Evolutionary conservation across 2,329 filamentous ascomycete genomes (phyloP).

Genomic region (Diplocarpon rosae): DNA sequence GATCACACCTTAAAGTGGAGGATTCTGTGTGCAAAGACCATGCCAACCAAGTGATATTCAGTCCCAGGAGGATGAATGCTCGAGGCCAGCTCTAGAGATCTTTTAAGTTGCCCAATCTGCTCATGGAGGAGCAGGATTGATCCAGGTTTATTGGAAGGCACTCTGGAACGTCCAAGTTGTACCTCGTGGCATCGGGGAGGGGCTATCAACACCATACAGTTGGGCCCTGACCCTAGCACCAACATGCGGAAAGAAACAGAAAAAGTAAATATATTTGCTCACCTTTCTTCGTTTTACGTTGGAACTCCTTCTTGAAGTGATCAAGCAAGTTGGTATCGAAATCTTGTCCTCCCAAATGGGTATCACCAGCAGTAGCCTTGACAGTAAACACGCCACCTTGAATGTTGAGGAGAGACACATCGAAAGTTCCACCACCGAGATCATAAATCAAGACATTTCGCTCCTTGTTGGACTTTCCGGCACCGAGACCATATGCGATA

Average conservation of each 20-base stretch:
- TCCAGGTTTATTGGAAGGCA: too few relatives aligned
- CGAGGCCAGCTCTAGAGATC: too few relatives aligned
- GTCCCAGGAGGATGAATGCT: too few relatives aligned
- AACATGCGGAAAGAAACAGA: neutral
- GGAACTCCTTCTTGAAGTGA: constrained; percentile 94
- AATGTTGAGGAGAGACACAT: constrained; percentile 98
- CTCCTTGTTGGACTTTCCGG: constrained; percentile 93
- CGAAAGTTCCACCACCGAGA: constrained; percentile 99
- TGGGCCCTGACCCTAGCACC: too few relatives aligned
- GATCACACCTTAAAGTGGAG: too few relatives aligned
- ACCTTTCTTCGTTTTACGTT: constrained; percentile 62
- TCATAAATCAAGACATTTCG: constrained; percentile 99
- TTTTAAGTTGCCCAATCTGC: too few relatives aligned
- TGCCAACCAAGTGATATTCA: too few relatives aligned
- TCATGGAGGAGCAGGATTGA: too few relatives aligned
- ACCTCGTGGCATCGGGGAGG: too few relatives aligned
- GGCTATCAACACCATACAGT: too few relatives aligned
- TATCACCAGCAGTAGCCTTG: constrained; percentile 96
- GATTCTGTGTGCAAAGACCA: too few relatives aligned
- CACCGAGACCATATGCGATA: constrained; percentile 94
- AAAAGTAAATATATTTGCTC: constrained; percentile 4
- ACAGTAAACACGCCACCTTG: constrained; percentile 99
- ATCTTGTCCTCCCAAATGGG: constrained; percentile 89
- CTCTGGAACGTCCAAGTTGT: too few relatives aligned
- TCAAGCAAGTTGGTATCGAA: constrained; percentile 95